These are phyloP conservation scores for Coemansia sp. DNA, from an alignment of 192 early-diverging fungal genomes.

Conservation along the genomic window DNA sequence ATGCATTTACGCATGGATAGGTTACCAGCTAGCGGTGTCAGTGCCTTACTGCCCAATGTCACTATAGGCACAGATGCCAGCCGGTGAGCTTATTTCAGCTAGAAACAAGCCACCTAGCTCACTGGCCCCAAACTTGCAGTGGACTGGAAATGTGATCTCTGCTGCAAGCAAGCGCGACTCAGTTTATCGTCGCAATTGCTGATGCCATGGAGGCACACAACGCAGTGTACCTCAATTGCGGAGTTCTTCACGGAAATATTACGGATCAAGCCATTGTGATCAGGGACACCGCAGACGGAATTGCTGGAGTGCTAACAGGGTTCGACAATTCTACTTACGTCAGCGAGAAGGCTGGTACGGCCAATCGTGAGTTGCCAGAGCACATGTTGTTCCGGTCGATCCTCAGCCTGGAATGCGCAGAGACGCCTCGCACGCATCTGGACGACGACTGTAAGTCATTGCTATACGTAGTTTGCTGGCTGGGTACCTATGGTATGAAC, in stretches of 20 bases:
- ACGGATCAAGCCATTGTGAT: neutral
- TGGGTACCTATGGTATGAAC: neutral
- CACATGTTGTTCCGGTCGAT: constrained; percentile 25
- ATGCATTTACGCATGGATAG: too few species aligned
- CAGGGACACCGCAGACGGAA: neutral
- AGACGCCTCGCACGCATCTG: neutral
- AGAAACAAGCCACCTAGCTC: too few species aligned
- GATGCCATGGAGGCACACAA: neutral
- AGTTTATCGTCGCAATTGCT: neutral
- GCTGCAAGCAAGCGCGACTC: neutral
- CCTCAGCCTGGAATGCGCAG: constrained; percentile 9
- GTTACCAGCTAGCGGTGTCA: too few species aligned
- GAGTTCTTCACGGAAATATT: neutral
- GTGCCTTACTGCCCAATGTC: too few species aligned
- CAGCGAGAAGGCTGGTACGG: neutral
- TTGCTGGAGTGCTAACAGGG: neutral
- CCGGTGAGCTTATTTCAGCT: too few species aligned
- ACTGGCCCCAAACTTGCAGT: too few species aligned
- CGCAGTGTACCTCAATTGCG: neutral
- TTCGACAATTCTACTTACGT: neutral
- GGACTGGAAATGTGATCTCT: neutral
- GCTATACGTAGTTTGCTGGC: neutral
- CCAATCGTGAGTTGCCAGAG: neutral
- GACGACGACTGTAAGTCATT: neutral
- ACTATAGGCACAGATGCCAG: too few species aligned